Conservation (phyloP, 108 stramenopile species). For the Nitzschia sp. region DNA sequence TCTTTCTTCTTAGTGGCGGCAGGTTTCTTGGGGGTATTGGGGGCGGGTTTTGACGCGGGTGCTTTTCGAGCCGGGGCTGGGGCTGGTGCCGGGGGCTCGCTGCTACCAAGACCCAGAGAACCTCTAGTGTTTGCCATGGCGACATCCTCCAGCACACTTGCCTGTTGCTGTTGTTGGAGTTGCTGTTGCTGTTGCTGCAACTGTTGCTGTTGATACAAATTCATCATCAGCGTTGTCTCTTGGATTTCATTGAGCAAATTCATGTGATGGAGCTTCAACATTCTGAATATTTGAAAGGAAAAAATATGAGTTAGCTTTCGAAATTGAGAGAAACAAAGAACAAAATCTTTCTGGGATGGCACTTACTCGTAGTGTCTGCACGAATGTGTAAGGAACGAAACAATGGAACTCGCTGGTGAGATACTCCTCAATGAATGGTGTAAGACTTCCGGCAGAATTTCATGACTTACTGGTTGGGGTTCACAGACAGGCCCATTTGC, state of each 20-base stretch:
- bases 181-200: conserved; percentile 71
- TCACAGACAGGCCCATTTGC: conserved; percentile 60
- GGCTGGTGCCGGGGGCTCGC: neutral
- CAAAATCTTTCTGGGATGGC: no score
- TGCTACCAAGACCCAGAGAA: conserved; percentile 2
- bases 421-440: neutral
- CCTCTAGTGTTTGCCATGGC: neutral
- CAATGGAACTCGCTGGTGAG: neutral
- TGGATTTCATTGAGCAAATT: conserved; percentile 91
- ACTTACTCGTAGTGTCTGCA: conserved; percentile 47
- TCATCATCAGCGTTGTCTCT: conserved; percentile 93
- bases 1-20: neutral
- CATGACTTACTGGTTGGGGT: conserved; percentile 56
- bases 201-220: conserved; percentile 73
- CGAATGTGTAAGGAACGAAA: neutral
- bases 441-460: neutral
- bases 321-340: no score
- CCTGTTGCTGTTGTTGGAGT: conserved; percentile 50
- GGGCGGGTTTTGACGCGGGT: conserved; percentile 2
- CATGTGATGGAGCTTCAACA: conserved; percentile 93
- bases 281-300: conserved; percentile 43
- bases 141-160: conserved; percentile 4
- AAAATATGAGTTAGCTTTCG: neutral
- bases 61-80: neutral
- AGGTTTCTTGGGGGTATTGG: conserved; percentile 1